phyloP scores from a whole-genome alignment of 73 alveolate species.

The Stentor coeruleus region DNA sequence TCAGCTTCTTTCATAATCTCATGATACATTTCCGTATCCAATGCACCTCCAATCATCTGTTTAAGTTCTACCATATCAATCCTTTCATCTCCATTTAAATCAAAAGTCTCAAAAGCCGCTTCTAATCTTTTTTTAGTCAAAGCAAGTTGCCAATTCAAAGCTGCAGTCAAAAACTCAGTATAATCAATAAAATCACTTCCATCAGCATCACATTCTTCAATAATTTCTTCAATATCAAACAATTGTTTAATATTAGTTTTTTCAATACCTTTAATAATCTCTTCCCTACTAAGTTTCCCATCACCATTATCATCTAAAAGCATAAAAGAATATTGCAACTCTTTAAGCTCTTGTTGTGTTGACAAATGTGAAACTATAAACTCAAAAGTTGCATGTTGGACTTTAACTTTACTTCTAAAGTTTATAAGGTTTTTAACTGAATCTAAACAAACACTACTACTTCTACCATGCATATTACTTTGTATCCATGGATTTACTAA shows the following conservation, averaged over 20 bases:
- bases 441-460: constrained; percentile 20
- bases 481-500: constrained; percentile 37
- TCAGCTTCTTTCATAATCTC: constrained; percentile 59
- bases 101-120: constrained; percentile 52
- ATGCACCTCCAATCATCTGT: constrained; percentile 26
- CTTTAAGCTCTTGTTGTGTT: constrained; percentile 67
- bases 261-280: constrained; percentile 33
- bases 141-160: constrained; percentile 34
- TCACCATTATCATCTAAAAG: constrained; percentile 41
- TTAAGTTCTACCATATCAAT: constrained; percentile 39
- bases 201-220: constrained; percentile 39
- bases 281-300: constrained; percentile 40
- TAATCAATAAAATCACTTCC: constrained; percentile 70
- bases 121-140: constrained; percentile 36
- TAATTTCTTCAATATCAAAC: constrained; percentile 29
- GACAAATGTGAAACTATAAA: constrained; percentile 79
- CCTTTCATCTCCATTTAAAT: constrained; percentile 40
- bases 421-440: constrained; percentile 67
- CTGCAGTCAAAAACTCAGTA: constrained; percentile 48
- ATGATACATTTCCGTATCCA: constrained; percentile 53
- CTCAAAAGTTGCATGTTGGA: constrained; percentile 78
- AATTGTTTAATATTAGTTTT: constrained; percentile 11
- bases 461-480: no score
- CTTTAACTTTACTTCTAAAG: constrained; percentile 75
- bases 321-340: constrained; percentile 64